Base-by-base conservation (phyloP, 1,284 basidiomycete genomes). In the Sphagnurus paluster region DNA sequence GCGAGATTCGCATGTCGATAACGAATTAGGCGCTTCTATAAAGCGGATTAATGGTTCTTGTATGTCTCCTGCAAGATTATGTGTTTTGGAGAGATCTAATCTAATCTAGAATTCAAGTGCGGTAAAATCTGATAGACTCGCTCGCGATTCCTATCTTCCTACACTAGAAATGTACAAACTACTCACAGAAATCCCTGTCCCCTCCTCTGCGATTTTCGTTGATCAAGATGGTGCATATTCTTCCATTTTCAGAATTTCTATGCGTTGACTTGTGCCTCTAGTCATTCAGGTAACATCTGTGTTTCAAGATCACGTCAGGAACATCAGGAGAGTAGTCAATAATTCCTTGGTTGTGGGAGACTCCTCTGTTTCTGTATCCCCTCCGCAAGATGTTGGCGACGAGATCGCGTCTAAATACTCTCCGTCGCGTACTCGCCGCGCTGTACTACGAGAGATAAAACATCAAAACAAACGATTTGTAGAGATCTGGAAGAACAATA, bases 401-500 rank as follows among this genome's bases (percentile, higher is more conserved):
- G 60, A 77, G 20, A 54, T 76, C 16, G 67, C 68, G 1, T 71
- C 68, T 5, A 53, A 63, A 0, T 56, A 63, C n/a, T 80, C 83
- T 2, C 65, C 74, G 0, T 79, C 79, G 1, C 64, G 64, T 16
- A 61, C 59, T 21, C 65, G 64, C 14, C 64, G 70, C 4, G 82
- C 76, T 5, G 60, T 77, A 35, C 64, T 86, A 14, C 71, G 73
- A 9, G 77, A 80, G 56, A 50, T 50, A 2, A 64, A 64, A 44
- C 57, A 57, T 7, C 57, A 62, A 4, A 37, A 45, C 0, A 54
- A 53, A 7, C 72, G 82, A 21, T 75, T 72, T 39, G 72, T 88
- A 0, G 86, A 89, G 60, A 64, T 89, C 10, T 87, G 84, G 81
- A 58, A 64, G 0, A 68, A 67, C 0, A 62, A 69, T 20, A 57